Evolutionary conservation across 306 rosid species (phyloP).

Genomic region (Malus asiatica): DNA sequence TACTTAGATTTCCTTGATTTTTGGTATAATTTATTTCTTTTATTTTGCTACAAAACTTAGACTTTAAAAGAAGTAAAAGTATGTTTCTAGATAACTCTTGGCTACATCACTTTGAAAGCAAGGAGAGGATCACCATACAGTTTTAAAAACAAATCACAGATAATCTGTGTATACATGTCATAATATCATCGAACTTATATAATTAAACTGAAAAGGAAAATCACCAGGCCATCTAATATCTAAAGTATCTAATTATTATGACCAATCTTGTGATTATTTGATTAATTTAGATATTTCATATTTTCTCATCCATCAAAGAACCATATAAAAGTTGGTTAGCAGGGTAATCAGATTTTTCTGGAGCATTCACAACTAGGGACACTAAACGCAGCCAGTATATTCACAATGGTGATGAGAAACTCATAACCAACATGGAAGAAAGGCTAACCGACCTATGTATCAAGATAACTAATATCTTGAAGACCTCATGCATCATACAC

Average conservation of each 20-base stretch:
- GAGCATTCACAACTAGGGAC: background rate
- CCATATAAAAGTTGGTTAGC: background rate
- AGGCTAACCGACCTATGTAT: background rate
- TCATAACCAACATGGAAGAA: background rate
- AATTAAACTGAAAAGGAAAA: background rate
- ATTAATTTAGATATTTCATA: background rate
- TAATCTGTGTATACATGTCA: background rate
- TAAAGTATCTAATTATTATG: background rate
- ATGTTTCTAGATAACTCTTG: background rate
- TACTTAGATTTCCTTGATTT: background rate
- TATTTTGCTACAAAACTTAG: background rate
- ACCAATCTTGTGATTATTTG: background rate
- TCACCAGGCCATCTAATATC: no score
- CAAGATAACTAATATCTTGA: background rate
- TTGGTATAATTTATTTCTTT: background rate
- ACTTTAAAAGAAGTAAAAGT: background rate
- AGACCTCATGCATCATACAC: background rate
- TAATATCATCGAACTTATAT: background rate
- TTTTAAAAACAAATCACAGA: background rate
- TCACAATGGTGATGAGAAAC: background rate
- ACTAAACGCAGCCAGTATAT: background rate
- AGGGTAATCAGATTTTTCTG: background rate
- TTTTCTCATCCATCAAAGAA: background rate
- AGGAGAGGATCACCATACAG: background rate
- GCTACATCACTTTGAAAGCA: background rate